Evolutionary conservation across 257 asterid species (phyloP), one percentile per base, ranked within the genome.

Genomic region (Nicotiana tomentosiformis): DNA sequence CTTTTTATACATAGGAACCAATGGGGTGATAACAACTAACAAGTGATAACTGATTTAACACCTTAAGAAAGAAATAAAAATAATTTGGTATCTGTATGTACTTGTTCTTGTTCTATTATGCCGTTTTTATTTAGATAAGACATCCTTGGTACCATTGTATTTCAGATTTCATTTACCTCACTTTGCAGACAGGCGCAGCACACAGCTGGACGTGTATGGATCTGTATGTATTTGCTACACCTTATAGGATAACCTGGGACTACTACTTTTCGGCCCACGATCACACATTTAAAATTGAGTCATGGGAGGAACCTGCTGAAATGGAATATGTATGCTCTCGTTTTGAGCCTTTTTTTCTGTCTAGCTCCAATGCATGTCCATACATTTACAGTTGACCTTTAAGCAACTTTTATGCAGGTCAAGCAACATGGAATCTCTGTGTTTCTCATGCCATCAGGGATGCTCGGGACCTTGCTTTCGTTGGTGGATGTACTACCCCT

Each of bases 171-270:
- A 65, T 65, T 65, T 67, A 4, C 14, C 29, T 0, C n/a, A 66
- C 43, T 37, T 79, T 69, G 80, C 91, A 96, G 99, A 94, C 98
- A 72, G 87, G 90, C 60, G 91, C 91, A 87, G 97, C 98, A 43
- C 99, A 94, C 87, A 96, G 99, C 90, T 96, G 98, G 99, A 92
- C 98, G n/a, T 96, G 99, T 74, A 94, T 96, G 98, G 99, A 96
- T 90, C 87, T 96, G 39, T 96, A 94, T 89, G 99, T 96, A 65
- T 96, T 96, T 85, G 99, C 99, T 62, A 96, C 99, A 58, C 99
- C 99, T 69, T 96, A 96, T 84, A 86, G 98, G 88, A 78, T 94
- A 83, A 92, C 98, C n/a, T 96, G 98, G 99, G 99, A 96, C 83
- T 96, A 96, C 88, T 96, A 94, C 87, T 96, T 96, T 85, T 85